Evolutionary conservation across 345 rosid species (phyloP).

Genomic region (Brassica nigra): DNA sequence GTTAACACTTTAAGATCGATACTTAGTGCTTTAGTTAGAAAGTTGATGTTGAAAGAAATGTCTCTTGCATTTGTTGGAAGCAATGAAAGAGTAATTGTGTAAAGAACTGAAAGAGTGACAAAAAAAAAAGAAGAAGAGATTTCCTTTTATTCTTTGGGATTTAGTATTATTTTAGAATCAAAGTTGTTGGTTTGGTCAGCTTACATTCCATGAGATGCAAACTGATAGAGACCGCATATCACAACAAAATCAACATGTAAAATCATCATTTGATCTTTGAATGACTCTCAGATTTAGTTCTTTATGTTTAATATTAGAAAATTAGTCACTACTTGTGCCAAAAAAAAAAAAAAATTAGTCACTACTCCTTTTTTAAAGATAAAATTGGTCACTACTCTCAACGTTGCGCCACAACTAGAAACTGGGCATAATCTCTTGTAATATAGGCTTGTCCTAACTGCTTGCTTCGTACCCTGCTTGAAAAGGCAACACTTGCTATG

Average conservation of each 20-base stretch:
- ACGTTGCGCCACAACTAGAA: background rate
- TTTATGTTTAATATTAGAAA: background rate
- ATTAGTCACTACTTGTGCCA: background rate
- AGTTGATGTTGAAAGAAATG: background rate
- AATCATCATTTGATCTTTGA: background rate
- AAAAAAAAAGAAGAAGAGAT: background rate
- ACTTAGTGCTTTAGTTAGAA: constrained; percentile 1
- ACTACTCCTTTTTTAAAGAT: background rate
- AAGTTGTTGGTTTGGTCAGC: background rate
- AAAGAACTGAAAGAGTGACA: background rate
- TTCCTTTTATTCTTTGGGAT: background rate
- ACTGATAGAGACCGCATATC: background rate
- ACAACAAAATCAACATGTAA: background rate
- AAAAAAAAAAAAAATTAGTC: background rate
- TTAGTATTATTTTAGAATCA: background rate
- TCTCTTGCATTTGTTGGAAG: background rate
- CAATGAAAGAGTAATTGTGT: background rate
- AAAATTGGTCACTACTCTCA: background rate
- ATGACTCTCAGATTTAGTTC: background rate
- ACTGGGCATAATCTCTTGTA: background rate
- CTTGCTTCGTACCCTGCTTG: background rate
- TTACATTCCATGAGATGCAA: background rate
- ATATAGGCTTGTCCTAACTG: background rate
- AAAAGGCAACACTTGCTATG: background rate
- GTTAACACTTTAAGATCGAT: background rate